Evolutionary conservation across 192 early-diverging fungal species (phyloP).

Genomic region (Jimgerdemannia flammicorona): DNA sequence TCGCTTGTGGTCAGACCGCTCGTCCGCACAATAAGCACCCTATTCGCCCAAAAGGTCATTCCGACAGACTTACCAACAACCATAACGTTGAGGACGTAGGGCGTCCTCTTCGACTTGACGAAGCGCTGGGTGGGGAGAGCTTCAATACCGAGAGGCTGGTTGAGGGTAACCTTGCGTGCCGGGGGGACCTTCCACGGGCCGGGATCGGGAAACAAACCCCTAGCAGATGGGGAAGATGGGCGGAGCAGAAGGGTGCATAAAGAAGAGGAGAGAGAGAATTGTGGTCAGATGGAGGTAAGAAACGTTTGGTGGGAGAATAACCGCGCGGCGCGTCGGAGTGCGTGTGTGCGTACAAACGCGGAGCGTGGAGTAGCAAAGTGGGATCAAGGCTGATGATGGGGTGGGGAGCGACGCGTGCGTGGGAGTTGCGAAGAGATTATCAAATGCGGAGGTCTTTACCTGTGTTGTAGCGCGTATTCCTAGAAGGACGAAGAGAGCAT

Average conservation of each 20-base stretch:
- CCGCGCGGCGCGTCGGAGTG: too few relatives aligned
- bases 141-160: slow-evolving; percentile 63
- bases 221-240: slow-evolving; percentile 15
- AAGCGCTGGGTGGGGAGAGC: slow-evolving; percentile 69
- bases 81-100: slow-evolving; percentile 93
- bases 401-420: background rate
- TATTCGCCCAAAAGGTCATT: background rate
- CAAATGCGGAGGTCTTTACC: slow-evolving; percentile 25
- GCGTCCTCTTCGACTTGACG: slow-evolving; percentile 57
- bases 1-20: background rate
- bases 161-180: slow-evolving; percentile 49
- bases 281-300: too few relatives aligned
- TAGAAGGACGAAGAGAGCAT: slow-evolving; percentile 10
- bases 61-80: slow-evolving; percentile 70
- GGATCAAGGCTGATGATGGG: too few relatives aligned
- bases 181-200: slow-evolving; percentile 84
- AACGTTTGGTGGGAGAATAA: too few relatives aligned
- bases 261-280: too few relatives aligned
- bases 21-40: background rate
- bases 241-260: background rate
- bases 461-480: slow-evolving; percentile 57
- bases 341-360: too few relatives aligned
- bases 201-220: slow-evolving; percentile 67
- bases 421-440: background rate
- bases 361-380: too few relatives aligned